phyloP scores from a whole-genome alignment of 768 basidiomycete genomes.

The Boletus tylopilopsis region DNA sequence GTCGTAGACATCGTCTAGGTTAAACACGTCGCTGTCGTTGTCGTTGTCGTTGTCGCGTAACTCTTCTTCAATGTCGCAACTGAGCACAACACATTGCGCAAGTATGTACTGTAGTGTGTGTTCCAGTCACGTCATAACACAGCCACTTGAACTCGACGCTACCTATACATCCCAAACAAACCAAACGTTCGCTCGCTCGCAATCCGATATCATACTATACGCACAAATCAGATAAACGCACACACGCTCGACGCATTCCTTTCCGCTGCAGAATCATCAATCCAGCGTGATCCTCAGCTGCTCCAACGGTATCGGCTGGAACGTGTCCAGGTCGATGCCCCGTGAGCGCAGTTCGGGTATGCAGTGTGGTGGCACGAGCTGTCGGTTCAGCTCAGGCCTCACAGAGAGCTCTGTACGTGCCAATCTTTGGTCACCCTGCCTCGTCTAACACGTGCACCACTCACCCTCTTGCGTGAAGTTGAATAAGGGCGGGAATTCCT shows the following conservation, averaged over 20 bases:
- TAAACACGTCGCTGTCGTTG: background rate
- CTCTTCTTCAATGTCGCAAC: slow-evolving; percentile 20
- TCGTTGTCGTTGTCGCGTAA: background rate
- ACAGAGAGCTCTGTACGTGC: slow-evolving; percentile 82
- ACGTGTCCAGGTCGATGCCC: slow-evolving; percentile 83
- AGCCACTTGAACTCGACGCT: slow-evolving; percentile 19
- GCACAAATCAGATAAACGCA: slow-evolving; percentile 32
- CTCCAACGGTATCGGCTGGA: slow-evolving; percentile 97
- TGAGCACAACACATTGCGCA: slow-evolving; percentile 34
- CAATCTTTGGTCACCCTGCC: slow-evolving; percentile 3
- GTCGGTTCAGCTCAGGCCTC: slow-evolving; percentile 88
- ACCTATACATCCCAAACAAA: background rate
- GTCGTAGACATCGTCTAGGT: background rate
- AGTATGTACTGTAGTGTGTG: no score
- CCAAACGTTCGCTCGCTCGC: slow-evolving; percentile 27
- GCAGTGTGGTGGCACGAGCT: slow-evolving; percentile 86
- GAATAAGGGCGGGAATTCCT: slow-evolving; percentile 91
- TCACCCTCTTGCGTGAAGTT: slow-evolving; percentile 94
- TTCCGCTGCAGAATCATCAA: slow-evolving; percentile 42
- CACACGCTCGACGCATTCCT: slow-evolving; percentile 19
- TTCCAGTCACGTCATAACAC: slow-evolving; percentile 14
- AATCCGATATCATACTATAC: slow-evolving; percentile 36
- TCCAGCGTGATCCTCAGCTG: slow-evolving; percentile 93
- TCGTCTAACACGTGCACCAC: slow-evolving; percentile 25
- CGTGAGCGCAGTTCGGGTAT: slow-evolving; percentile 86